phyloP scores from a whole-genome alignment of 2,329 filamentous ascomycete species.

The Ceratocystis ficicola region DNA sequence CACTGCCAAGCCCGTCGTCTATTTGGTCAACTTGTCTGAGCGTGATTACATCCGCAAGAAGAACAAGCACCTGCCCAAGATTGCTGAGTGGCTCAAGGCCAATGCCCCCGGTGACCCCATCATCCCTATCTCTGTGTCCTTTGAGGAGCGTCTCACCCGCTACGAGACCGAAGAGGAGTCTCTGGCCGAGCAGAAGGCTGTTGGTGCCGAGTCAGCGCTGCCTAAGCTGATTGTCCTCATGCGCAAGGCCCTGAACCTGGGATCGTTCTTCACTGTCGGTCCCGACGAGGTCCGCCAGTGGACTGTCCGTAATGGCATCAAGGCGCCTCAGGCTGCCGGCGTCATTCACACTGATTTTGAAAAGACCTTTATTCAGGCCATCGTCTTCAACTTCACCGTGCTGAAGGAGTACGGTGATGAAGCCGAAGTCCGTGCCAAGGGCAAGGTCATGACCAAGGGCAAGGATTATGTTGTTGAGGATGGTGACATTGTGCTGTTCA shows the following conservation, averaged over 20 bases:
- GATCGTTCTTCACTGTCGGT: constrained; percentile 95
- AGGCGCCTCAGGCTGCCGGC: constrained; percentile 94
- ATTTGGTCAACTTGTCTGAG: constrained; percentile 92
- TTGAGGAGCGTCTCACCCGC: constrained; percentile 80
- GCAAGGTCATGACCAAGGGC: constrained; percentile 96
- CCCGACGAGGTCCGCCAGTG: constrained; percentile 95
- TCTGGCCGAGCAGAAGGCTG: constrained; percentile 74
- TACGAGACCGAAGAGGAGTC: constrained; percentile 68
- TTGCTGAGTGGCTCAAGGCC: constrained; percentile 91
- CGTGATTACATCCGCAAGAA: constrained; percentile 96
- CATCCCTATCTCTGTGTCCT: constrained; percentile 82
- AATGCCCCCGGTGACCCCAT: constrained; percentile 79
- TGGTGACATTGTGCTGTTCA: constrained; percentile 74
- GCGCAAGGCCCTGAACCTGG: constrained; percentile 80
- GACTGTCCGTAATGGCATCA: constrained; percentile 91
- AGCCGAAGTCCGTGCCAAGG: constrained; percentile 75
- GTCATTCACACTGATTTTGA: constrained; percentile 98
- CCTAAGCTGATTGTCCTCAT: constrained; percentile 88
- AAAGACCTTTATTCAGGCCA: constrained; percentile 96
- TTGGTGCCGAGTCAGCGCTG: constrained; percentile 75
- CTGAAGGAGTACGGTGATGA: constrained; percentile 85
- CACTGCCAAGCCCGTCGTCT: constrained; percentile 93
- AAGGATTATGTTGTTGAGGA: constrained; percentile 91
- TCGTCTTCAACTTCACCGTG: constrained; percentile 79
- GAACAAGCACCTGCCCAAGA: constrained; percentile 95